Conservation (phyloP, 352 stramenopile species). For the Phytophthora pini region DNA sequence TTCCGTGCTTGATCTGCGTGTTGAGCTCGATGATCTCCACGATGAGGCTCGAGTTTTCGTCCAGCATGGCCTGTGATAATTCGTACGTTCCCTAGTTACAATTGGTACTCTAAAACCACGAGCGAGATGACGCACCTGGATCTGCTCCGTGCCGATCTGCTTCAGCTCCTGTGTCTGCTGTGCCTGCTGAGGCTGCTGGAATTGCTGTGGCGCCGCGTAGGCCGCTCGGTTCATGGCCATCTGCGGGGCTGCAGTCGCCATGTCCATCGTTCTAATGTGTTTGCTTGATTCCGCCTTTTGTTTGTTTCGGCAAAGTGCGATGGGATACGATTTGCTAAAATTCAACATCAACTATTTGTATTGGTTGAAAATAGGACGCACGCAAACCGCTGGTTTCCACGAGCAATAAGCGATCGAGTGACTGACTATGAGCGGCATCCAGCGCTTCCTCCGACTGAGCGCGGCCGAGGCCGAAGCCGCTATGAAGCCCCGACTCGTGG, state of each 20-base stretch:
- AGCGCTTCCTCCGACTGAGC: conserved; percentile 80
- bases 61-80: conserved; percentile 72
- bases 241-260: conserved; percentile 30
- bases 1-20: conserved; percentile 88
- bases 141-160: conserved; percentile 83
- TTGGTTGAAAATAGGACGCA: conserved; percentile 27
- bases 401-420: conserved; percentile 16
- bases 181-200: conserved; percentile 21
- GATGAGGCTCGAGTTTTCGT: conserved; percentile 88
- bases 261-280: conserved; percentile 21
- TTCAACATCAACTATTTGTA: no score
- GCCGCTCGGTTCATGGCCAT: conserved; percentile 42
- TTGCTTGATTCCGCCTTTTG: conserved; percentile 3
- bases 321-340: neutral
- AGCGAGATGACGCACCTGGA: conserved; percentile 57
- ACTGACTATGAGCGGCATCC: conserved; percentile 44
- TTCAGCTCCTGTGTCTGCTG: conserved; percentile 52
- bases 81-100: conserved; percentile 3
- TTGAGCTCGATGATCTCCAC: conserved; percentile 91
- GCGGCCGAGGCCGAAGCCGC: conserved; percentile 75
- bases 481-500: conserved; percentile 80
- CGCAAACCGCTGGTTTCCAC: conserved; percentile 27
- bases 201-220: conserved; percentile 30
- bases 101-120: neutral
- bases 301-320: conserved; percentile 28